Base-by-base conservation (phyloP, 2,329 filamentous ascomycete genomes). In the Fusarium concolor region DNA sequence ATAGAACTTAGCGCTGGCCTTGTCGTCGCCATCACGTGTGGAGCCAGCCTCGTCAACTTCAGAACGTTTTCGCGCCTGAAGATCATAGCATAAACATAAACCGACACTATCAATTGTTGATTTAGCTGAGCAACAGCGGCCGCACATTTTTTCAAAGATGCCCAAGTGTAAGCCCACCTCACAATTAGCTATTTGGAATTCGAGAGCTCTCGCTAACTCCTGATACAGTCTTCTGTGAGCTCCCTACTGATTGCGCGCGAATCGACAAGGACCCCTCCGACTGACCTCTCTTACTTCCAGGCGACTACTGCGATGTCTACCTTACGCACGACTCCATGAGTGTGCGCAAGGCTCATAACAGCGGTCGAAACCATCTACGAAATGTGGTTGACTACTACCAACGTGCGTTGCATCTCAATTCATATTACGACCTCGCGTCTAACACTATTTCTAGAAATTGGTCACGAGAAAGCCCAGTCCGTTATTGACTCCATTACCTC, bases 261-360 rank as follows among this genome's bases (percentile, higher is more conserved):
- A 38, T 37, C 57, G 33, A 53, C 26, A 24, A n/a, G 62, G 49
- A 44, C 63, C 46, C 58, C 58, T 58, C 68, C 31, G 28, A 62
- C 71, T 76, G 52, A 75, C 8, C 14, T 64, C 66, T 59, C 39
- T 52, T 86, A 81, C 22, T 24, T 18, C 52, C 39, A 82, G 81
- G 94, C 86, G 96, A 99, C 81, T 99, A 99, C 83, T 99, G 96
- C 88, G 96, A 99, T 91, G 96, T 99, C 81, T 99, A 99, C 87
- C 92, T 99, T 75, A 99, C 96, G 72, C 96, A 99, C 87, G 96
- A 99, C 86, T 97, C 94, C 44, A 98, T 98, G 95, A 97, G 94
- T 82, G 96, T 99, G 82, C 94, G 96, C 75, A 98, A 98, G 84
- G 96, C 96, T 49, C 96, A 99, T 82, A 99, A 99, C 85, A 92